These are phyloP conservation scores for Groenewaldozyma tartarivorans DNA, from an alignment of 805 yeast genomes.

Conservation along the genomic window DNA sequence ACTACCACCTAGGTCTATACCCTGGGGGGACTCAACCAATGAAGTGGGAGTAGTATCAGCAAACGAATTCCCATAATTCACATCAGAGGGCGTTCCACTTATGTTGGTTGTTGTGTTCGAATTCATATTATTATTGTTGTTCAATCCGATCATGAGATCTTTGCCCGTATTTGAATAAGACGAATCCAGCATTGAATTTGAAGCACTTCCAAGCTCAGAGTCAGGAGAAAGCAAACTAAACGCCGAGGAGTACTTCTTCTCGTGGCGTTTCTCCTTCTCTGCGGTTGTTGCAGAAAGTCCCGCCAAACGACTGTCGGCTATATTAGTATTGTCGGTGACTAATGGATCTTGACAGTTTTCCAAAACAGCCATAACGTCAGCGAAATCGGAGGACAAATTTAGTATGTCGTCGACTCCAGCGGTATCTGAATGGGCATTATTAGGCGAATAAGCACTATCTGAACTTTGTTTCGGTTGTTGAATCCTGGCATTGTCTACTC, in stretches of 20 bases:
- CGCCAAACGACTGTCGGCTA: neutral
- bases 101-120: neutral
- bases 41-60: neutral
- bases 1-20: too few relatives aligned
- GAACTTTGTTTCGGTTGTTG: neutral
- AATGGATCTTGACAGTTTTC: neutral
- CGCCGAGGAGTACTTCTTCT: too few relatives aligned
- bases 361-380: too few relatives aligned
- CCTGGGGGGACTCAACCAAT: neutral
- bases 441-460: too few relatives aligned
- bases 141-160: too few relatives aligned
- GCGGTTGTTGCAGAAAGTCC: neutral
- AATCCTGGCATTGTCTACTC: constrained; percentile 6
- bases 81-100: neutral
- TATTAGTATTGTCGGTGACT: neutral
- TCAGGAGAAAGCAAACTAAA: neutral
- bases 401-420: neutral
- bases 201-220: neutral
- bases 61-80: neutral
- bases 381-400: neutral
- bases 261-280: neutral
- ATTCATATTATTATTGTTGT: neutral
- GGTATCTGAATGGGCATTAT: neutral
- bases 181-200: neutral
- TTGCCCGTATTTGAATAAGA: too few relatives aligned